Percentiles rank a stretch among this genome's conserved stretches.
phyloP scores from a whole-genome alignment of 352 stramenopile genomes.

The Pythium phragmitis region DNA sequence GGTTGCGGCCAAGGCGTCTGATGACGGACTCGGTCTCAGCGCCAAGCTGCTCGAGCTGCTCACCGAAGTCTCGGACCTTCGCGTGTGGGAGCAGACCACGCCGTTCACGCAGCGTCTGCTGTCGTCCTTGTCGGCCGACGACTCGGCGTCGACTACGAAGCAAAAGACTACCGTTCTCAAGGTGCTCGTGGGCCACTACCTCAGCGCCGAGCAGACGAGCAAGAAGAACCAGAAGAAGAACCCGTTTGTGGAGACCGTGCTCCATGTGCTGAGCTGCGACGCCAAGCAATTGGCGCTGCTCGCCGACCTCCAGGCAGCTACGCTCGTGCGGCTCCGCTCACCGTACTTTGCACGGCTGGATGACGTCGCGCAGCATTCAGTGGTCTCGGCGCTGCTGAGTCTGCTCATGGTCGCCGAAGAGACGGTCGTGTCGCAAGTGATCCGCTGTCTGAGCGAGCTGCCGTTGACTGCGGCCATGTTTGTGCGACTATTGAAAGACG shows the following conservation, averaged over 20 bases:
- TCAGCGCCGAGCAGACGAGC: slow-evolving; percentile 37
- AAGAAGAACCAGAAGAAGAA: slow-evolving; percentile 40
- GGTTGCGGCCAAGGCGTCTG: slow-evolving; percentile 40
- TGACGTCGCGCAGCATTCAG: slow-evolving; percentile 41
- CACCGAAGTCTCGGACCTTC: slow-evolving; percentile 40
- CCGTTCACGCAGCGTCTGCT: slow-evolving; percentile 50
- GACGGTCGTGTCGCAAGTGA: slow-evolving; percentile 51
- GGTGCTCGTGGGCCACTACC: slow-evolving; percentile 54
- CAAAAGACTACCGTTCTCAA: slow-evolving; percentile 38
- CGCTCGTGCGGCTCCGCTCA: slow-evolving; percentile 38
- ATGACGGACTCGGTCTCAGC: slow-evolving; percentile 43
- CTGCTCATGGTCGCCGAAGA: slow-evolving; percentile 67
- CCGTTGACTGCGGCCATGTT: slow-evolving; percentile 58
- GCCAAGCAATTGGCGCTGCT: slow-evolving; percentile 37
- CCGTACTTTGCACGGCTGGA: slow-evolving; percentile 52
- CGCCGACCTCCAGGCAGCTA: slow-evolving; percentile 39
- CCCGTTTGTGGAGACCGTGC: slow-evolving; percentile 50
- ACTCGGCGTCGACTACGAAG: slow-evolving; percentile 5
- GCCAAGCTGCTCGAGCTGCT: slow-evolving; percentile 69
- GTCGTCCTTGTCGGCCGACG: slow-evolving; percentile 15
- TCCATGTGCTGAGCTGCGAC: slow-evolving; percentile 46
- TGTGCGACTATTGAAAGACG: slow-evolving; percentile 46
- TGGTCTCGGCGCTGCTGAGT: slow-evolving; percentile 49
- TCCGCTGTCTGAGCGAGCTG: slow-evolving; percentile 49
- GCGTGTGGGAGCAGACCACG: slow-evolving; percentile 66